These are phyloP conservation scores for Mycena haematopus DNA, from an alignment of 768 basidiomycete genomes.

Conservation along the genomic window DNA sequence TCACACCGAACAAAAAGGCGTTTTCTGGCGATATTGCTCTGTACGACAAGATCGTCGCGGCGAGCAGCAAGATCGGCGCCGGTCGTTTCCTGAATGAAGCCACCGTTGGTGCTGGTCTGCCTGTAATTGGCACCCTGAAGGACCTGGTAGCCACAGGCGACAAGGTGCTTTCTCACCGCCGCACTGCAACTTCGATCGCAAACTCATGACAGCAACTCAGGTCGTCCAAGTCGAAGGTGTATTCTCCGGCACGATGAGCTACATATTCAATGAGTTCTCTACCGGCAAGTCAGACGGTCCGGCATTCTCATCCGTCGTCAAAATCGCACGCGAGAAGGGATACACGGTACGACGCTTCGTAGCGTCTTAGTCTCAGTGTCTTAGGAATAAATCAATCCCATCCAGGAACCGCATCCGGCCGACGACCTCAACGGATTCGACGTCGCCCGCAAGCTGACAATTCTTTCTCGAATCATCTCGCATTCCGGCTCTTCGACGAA, in stretches of 20 bases:
- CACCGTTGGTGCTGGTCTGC: constrained; percentile 96
- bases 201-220: constrained; percentile 40
- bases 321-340: constrained; percentile 86
- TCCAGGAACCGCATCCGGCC: constrained; percentile 94
- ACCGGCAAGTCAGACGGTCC: constrained; percentile 71
- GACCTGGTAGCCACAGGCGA: constrained; percentile 94
- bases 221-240: constrained; percentile 95
- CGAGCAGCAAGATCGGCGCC: constrained; percentile 61
- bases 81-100: constrained; percentile 84
- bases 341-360: constrained; percentile 96
- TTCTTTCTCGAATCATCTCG: constrained; percentile 80
- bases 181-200: not conserved
- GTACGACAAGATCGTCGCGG: constrained; percentile 70
- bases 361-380: constrained; percentile 26
- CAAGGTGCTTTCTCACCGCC: constrained; percentile 57
- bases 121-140: constrained; percentile 89
- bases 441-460: constrained; percentile 96
- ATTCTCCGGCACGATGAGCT: constrained; percentile 96
- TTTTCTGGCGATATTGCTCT: constrained; percentile 75
- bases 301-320: constrained; percentile 88
- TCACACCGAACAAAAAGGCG: constrained; percentile 98
- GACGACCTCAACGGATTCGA: constrained; percentile 98
- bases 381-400: not conserved
- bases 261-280: constrained; percentile 98
- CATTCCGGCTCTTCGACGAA: constrained; percentile 35